phyloP scores from a whole-genome alignment of 2,329 filamentous ascomycete genomes.

The Aspergillus melleus region DNA sequence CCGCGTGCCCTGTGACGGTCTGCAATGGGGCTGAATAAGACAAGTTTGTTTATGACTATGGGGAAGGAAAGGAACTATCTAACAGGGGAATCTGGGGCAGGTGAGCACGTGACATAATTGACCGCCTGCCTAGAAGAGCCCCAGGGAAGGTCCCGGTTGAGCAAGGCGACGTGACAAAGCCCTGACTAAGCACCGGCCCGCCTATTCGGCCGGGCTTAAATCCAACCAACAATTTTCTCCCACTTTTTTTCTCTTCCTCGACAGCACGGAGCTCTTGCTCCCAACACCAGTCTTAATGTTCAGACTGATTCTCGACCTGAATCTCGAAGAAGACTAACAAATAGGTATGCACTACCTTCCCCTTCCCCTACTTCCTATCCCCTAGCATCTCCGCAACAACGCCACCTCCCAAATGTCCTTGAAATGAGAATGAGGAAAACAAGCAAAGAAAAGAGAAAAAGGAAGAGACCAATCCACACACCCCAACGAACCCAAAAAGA shows the following conservation, averaged over 20 bases:
- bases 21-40: no score
- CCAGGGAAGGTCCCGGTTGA: no score
- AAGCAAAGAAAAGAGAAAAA: background rate
- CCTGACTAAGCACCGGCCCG: conserved; percentile 12
- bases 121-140: no score
- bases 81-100: no score
- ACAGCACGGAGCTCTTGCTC: background rate
- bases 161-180: background rate
- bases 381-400: background rate
- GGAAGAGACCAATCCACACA: background rate
- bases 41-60: no score
- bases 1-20: no score
- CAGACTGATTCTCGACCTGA: background rate
- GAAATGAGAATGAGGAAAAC: background rate
- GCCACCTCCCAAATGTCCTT: background rate
- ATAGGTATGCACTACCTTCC: background rate
- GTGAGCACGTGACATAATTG: no score
- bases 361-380: background rate
- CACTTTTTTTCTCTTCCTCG: conserved; percentile 4
- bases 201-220: conserved; percentile 2
- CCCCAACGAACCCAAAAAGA: conserved; percentile 1
- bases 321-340: background rate
- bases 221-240: conserved; percentile 4
- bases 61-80: no score
- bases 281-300: background rate